A percentile compares a stretch with the other conserved stretches of the same genome.
These are phyloP conservation scores for Magnolia sinica DNA, from an alignment of 164 flowering plant genomes.

Conservation along the genomic window DNA sequence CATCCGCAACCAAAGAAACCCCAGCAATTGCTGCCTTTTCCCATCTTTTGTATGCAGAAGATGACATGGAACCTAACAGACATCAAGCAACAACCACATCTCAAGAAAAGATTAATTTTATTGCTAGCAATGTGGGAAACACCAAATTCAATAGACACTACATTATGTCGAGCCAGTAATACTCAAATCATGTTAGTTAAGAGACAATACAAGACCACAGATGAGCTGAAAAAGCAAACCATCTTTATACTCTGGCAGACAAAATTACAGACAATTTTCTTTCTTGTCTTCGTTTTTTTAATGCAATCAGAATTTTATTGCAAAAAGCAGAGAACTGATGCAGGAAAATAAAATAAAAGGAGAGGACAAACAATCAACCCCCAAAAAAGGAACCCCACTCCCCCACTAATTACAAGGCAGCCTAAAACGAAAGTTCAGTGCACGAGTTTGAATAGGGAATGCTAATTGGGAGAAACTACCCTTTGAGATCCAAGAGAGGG, in stretches of 20 bases:
- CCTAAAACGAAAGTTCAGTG: too few species aligned
- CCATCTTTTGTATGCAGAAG: conserved; percentile 82
- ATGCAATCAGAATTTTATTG: neutral
- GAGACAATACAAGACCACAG: neutral
- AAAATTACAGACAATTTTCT: neutral
- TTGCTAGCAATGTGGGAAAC: neutral
- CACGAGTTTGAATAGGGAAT: too few species aligned
- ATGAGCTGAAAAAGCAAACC: neutral
- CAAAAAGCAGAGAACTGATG: neutral
- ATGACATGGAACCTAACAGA: conserved; percentile 42
- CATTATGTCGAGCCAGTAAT: too few species aligned
- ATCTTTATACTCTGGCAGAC: neutral
- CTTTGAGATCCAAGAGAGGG: too few species aligned
- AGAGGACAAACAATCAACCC: neutral
- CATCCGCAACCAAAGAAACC: conserved; percentile 96
- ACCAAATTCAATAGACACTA: neutral
- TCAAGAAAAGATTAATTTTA: neutral
- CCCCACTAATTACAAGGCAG: too few species aligned
- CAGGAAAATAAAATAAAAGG: neutral
- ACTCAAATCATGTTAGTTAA: too few species aligned
- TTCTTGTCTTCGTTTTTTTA: neutral
- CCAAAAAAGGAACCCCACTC: too few species aligned
- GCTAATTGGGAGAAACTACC: too few species aligned
- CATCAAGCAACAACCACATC: conserved; percentile 7
- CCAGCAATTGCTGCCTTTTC: conserved; percentile 99